Percentiles rank a stretch among this genome's conserved stretches.
phyloP scores from a whole-genome alignment of 139 green algal genomes.

The Zygnema circumcarinatum region DNA sequence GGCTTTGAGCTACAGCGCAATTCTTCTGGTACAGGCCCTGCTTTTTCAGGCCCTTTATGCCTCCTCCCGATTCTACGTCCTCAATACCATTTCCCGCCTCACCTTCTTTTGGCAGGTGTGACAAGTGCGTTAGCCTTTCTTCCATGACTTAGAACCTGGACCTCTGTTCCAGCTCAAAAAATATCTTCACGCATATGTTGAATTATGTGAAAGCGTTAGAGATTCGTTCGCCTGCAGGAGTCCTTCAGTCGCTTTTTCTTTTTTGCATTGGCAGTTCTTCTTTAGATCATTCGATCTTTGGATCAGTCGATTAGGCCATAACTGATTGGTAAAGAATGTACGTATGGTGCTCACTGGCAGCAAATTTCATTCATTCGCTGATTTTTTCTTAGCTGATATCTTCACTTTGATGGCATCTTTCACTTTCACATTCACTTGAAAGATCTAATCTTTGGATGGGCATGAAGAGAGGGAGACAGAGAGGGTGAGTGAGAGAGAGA shows the following conservation, averaged over 20 bases:
- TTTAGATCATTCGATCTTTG: neutral
- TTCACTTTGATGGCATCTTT: constrained; percentile 87
- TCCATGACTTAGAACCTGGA: neutral
- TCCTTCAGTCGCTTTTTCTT: neutral
- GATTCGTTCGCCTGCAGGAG: neutral
- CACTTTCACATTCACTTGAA: too few relatives aligned
- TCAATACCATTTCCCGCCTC: constrained; percentile 43
- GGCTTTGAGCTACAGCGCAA: constrained; percentile 27
- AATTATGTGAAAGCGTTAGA: too few relatives aligned
- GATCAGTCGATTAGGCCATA: neutral
- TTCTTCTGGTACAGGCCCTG: constrained; percentile 41
- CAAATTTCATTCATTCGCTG: constrained; percentile 85
- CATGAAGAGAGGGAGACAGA: too few relatives aligned
- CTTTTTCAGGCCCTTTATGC: constrained; percentile 46
- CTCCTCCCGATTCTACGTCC: constrained; percentile 37
- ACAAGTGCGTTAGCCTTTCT: neutral
- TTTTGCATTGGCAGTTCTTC: neutral
- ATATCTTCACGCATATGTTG: too few relatives aligned
- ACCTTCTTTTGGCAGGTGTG: constrained; percentile 19
- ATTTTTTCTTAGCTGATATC: constrained; percentile 96
- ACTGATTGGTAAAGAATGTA: neutral
- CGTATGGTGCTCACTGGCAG: constrained; percentile 14
- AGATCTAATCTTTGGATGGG: too few relatives aligned
- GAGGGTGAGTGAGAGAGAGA: too few relatives aligned
- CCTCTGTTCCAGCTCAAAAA: too few relatives aligned